Evolutionary conservation across 2,329 filamentous ascomycete species (phyloP), one percentile per base, ranked within the genome.

Genomic region (Aspergillus sergii): DNA sequence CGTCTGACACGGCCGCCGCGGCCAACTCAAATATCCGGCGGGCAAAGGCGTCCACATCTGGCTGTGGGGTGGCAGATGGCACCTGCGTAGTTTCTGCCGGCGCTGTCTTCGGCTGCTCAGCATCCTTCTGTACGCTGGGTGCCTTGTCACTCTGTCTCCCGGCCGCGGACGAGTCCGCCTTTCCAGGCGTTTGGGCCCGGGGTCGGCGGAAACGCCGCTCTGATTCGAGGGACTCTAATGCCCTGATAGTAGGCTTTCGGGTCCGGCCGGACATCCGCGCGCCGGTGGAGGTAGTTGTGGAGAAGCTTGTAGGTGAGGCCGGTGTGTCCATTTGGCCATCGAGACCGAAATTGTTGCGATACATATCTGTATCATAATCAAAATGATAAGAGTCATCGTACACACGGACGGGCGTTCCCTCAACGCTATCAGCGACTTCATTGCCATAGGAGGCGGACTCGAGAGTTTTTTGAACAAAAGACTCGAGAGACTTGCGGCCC

Each of bases 211-310:
- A 64, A 5, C 67, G 65, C 30, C 65, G 61, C 41, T 71, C 68
- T 7, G 65, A 70, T 51, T 68, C 65, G 19, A 65, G 39, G 5
- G 67, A 69, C 36, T 70, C 68, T 34, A 70, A 21, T 11, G 68
- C 68, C 26, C 65, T 61, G 26, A 67, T 65, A 7, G 68, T 72
- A 8, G 70, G 70, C 55, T 72, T 72, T 14, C 70, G 62, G 23
- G 65, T 45, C 3, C 70, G 61, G 1, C 66, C 60, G 4, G 70
- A 71, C 0, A 62, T 64, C 19, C 70, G 65, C 6, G 62, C 62
- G 12, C 60, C 66, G 9, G 60, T 46, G 1, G 69, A 70, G 3
- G 64, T 67, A 12, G 62, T 61, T 3, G 68, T 68, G 14, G 67
- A 64, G 21, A 66, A 59, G 62, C 66, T 68, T 10, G 64, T 67